Percentiles rank a stretch among this genome's conserved stretches.
Evolutionary conservation across 1,284 basidiomycete genomes (phyloP).

Genomic region (Coniophora puteana): DNA sequence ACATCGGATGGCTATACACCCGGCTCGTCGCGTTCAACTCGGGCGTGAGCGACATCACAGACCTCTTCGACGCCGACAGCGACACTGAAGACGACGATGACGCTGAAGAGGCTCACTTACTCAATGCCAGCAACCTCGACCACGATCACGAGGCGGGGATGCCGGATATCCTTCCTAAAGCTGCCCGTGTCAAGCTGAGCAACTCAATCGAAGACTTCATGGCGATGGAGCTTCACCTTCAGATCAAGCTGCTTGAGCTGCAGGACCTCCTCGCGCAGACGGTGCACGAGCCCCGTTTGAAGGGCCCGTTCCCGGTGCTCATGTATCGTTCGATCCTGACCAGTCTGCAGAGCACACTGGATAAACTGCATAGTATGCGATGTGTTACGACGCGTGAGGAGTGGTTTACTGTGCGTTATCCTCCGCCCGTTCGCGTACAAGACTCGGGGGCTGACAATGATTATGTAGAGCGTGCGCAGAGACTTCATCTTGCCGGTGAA

Average conservation of each 20-base stretch:
- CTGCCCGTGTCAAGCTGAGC: slow-evolving; percentile 40
- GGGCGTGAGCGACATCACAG: slow-evolving; percentile 42
- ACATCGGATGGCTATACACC: slow-evolving; percentile 83
- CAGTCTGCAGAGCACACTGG: slow-evolving; percentile 85
- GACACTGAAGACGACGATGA: slow-evolving; percentile 25
- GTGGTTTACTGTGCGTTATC: slow-evolving; percentile 71
- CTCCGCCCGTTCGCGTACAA: background rate
- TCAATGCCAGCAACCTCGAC: slow-evolving; percentile 10
- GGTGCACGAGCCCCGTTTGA: slow-evolving; percentile 90
- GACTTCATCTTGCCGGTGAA: slow-evolving; percentile 92
- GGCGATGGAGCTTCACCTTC: slow-evolving; percentile 94
- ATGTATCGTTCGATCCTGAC: slow-evolving; percentile 85
- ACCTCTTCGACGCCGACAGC: too few species aligned
- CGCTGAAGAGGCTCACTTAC: too few species aligned
- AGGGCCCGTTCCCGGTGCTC: slow-evolving; percentile 84
- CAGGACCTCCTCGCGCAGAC: slow-evolving; percentile 83
- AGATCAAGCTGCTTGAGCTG: slow-evolving; percentile 84
- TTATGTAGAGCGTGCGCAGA: slow-evolving; percentile 60
- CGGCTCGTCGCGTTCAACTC: slow-evolving; percentile 78
- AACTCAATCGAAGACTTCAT: slow-evolving; percentile 82
- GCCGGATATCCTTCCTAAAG: slow-evolving; percentile 34
- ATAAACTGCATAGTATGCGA: slow-evolving; percentile 90
- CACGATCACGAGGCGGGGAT: slow-evolving; percentile 27
- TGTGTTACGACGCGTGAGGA: slow-evolving; percentile 92
- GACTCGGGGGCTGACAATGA: slow-evolving; percentile 4